Conservation (phyloP, 139 green algal species). For the Chlorella ohadii region DNA sequence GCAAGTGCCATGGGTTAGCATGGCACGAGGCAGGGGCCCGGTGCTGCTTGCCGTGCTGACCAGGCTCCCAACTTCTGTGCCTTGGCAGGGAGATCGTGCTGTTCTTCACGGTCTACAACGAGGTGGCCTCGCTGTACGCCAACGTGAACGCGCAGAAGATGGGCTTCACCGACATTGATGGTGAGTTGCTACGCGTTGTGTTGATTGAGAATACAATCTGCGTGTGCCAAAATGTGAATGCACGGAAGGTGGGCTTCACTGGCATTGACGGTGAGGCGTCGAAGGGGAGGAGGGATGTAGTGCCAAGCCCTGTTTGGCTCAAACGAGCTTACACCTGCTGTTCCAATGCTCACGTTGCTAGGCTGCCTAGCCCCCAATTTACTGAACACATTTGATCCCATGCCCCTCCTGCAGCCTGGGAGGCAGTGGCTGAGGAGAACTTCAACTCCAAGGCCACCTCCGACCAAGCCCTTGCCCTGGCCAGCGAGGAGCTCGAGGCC, state of each 20-base stretch:
- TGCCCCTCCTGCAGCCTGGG: not conserved
- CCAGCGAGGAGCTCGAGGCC: not conserved
- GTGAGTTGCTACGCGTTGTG: not conserved
- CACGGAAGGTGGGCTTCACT: conserved; percentile 34
- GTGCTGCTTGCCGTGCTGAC: no score
- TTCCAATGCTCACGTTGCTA: no score
- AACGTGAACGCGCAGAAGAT: conserved; percentile 53
- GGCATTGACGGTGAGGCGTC: not conserved
- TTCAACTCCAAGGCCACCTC: not conserved
- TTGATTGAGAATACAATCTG: no score
- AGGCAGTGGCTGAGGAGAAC: not conserved
- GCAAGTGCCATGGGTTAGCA: no score
- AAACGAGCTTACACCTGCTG: no score
- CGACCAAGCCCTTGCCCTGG: not conserved
- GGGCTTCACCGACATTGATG: conserved; percentile 2
- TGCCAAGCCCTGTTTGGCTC: no score
- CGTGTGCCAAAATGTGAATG: conserved; percentile 40
- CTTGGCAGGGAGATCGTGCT: no score
- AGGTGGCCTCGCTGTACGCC: conserved; percentile 28
- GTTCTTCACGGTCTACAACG: conserved; percentile 43
- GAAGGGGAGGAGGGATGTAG: no score
- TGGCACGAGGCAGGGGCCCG: no score
- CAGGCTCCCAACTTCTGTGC: no score
- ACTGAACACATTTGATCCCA: not conserved
- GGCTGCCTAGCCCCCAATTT: not conserved